phyloP scores from a whole-genome alignment of 305 asterid genomes.

The Fraxinus albicans region DNA sequence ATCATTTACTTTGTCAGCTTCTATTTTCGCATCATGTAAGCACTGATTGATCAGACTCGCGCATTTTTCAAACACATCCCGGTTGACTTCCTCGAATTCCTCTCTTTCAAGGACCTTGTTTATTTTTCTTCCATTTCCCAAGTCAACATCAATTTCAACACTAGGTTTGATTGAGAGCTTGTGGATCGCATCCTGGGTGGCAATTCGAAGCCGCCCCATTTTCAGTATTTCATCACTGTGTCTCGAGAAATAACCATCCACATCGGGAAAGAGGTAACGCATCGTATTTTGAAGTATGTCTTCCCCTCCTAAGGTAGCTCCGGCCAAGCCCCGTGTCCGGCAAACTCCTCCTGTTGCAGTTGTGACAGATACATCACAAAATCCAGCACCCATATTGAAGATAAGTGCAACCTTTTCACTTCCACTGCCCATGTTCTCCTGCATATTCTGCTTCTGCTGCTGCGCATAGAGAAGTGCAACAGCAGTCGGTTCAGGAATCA shows the following conservation, averaged over 20 bases:
- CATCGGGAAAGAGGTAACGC: constrained; percentile 61
- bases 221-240: constrained; percentile 66
- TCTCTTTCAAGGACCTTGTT: constrained; percentile 46
- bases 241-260: constrained; percentile 58
- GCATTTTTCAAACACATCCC: constrained; percentile 55
- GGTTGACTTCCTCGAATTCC: constrained; percentile 72
- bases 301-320: constrained; percentile 72
- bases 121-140: constrained; percentile 59
- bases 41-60: constrained; percentile 49
- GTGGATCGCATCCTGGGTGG: constrained; percentile 80
- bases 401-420: constrained; percentile 70
- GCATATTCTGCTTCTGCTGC: constrained; percentile 58
- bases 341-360: constrained; percentile 89
- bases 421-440: constrained; percentile 59
- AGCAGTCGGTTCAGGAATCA: constrained; percentile 92
- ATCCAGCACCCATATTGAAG: constrained; percentile 90
- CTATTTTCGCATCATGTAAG: constrained; percentile 58
- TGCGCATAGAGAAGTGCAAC: constrained; percentile 82
- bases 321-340: constrained; percentile 69
- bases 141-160: constrained; percentile 52
- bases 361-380: constrained; percentile 69
- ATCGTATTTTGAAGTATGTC: constrained; percentile 69
- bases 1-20: constrained; percentile 51
- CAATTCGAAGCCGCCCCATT: constrained; percentile 79
- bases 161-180: constrained; percentile 50